These are phyloP conservation scores for Colletotrichum kahawae DNA, from an alignment of 2,329 filamentous ascomycete genomes.

Conservation along the genomic window DNA sequence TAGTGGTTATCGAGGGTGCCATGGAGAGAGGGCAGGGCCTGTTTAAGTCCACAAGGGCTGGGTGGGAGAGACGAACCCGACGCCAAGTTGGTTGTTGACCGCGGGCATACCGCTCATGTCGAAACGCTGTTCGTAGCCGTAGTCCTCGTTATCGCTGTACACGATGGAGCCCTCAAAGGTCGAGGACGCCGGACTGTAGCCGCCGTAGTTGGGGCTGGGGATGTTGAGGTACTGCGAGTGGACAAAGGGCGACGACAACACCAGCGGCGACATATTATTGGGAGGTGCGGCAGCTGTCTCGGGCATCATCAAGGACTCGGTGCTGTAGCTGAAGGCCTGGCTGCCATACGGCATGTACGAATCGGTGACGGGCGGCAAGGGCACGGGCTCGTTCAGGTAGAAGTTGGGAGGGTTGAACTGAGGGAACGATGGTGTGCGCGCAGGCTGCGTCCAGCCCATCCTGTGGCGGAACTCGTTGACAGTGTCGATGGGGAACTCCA, in stretches of 20 bases:
- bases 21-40: slow-evolving; percentile 32
- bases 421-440: slow-evolving; percentile 64
- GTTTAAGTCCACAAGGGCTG: slow-evolving; percentile 66
- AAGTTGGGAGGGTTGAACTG: slow-evolving; percentile 64
- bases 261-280: slow-evolving; percentile 58
- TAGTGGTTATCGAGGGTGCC: slow-evolving; percentile 37
- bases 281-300: slow-evolving; percentile 51
- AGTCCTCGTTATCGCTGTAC: slow-evolving; percentile 68
- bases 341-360: slow-evolving; percentile 61
- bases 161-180: slow-evolving; percentile 66
- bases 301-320: slow-evolving; percentile 64
- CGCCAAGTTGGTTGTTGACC: slow-evolving; percentile 50
- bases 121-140: slow-evolving; percentile 41
- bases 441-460: slow-evolving; percentile 70
- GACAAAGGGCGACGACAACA: slow-evolving; percentile 60
- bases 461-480: slow-evolving; percentile 71
- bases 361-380: slow-evolving; percentile 43
- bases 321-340: slow-evolving; percentile 67
- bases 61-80: slow-evolving; percentile 69
- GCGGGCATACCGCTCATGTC: slow-evolving; percentile 50
- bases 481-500: slow-evolving; percentile 75
- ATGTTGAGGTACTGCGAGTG: slow-evolving; percentile 66
- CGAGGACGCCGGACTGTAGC: slow-evolving; percentile 68
- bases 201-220: slow-evolving; percentile 64
- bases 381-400: slow-evolving; percentile 49